Conservation (phyloP, 768 basidiomycete species). For the Trametes punicea region DNA sequence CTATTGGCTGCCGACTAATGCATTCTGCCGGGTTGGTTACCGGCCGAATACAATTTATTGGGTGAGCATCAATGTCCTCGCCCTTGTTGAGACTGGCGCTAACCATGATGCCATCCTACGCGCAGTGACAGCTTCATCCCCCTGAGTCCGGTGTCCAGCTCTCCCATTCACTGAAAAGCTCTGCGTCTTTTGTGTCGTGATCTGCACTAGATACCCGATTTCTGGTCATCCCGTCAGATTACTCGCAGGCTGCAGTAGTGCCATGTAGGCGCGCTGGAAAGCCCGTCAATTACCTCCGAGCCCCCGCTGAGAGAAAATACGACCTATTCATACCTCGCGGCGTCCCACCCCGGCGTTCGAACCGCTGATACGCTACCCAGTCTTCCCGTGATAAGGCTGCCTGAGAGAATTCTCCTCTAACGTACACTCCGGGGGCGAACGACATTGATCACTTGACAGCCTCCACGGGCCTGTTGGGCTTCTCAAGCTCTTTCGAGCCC, state of each 20-base stretch:
- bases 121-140: too few relatives aligned
- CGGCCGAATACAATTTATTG: background rate
- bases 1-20: background rate
- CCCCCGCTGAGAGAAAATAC: background rate
- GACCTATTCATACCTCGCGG: background rate
- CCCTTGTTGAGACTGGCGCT: too few relatives aligned
- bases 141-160: too few relatives aligned
- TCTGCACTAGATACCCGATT: too few relatives aligned
- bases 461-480: background rate
- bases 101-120: too few relatives aligned
- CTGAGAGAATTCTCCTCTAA: conserved; percentile 8
- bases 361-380: background rate
- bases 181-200: too few relatives aligned
- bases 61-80: too few relatives aligned
- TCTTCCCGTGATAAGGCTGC: background rate
- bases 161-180: too few relatives aligned
- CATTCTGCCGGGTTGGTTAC: background rate
- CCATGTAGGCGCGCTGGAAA: too few relatives aligned
- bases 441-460: conserved; percentile 3
- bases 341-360: background rate
- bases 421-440: background rate
- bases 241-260: too few relatives aligned
- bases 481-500: background rate
- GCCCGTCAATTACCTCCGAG: background rate
- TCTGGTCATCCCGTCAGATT: background rate